Evolutionary conservation across 2,329 filamentous ascomycete genomes (phyloP), one percentile per base, ranked within the genome.

Genomic region (Venturia effusa): DNA sequence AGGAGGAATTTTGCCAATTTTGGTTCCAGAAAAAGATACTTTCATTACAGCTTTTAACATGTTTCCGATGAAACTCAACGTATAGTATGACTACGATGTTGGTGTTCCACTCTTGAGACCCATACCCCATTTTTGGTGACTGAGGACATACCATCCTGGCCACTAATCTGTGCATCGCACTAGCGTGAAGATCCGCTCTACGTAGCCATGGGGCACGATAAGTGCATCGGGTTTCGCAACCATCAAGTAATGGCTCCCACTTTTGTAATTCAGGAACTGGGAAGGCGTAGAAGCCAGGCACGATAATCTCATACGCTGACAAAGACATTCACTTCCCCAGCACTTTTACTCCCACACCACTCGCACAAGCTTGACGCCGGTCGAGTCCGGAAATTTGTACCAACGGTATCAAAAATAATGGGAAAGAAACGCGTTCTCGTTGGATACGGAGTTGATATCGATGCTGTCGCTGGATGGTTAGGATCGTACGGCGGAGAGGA

Each of bases 381-480:
- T 37, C 19, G 1, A 32, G 43, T 6, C 13, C 59, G 30, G 24
- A 19, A 8, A 37, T 19, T 37, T 19, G 8, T 1, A 17, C 32
- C 24, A 19, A 7, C n/a, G n/a, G 30, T 59, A n/a, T 34, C 45
- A 5, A 1, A 24, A 27, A 17, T 17, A 11, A 79, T 78, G 76
- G 75, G 71, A 54, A 78, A 79, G 71, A 83, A 83, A 67, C 76
- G 81, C 61, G 79, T 84, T 60, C 78, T 84, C 43, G 78, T 81
- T 40, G 76, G 82, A 68, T 89, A 89, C 68, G 86, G 87, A 2
- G 85, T 90, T 30, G 88, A 91, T 66, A 86, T 91, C 32, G 88
- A 91, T 67, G 88, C 87, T n/a, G 86, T 90, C 1, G 84, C 87
- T 1, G 87, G 88, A 10, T 91, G 88, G 88, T 78, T 91, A 0